These are phyloP conservation scores for Fragilaria crotonensis DNA, from an alignment of 108 stramenopile species.

Conservation along the genomic window DNA sequence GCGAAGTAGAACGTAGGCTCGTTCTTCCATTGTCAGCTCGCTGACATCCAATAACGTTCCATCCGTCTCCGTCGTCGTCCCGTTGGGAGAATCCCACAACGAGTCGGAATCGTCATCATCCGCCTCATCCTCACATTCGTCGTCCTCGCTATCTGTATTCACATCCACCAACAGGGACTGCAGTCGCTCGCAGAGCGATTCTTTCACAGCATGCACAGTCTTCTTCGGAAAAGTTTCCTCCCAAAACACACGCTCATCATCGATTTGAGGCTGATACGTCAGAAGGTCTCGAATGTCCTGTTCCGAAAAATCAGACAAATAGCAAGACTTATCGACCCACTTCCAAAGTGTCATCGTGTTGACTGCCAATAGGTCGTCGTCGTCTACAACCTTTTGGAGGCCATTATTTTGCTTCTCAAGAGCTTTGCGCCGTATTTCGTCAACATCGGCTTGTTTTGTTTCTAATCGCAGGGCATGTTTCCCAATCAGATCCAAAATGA, in stretches of 20 bases:
- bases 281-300: slow-evolving; percentile 1
- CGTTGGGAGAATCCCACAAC: not conserved
- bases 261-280: not conserved
- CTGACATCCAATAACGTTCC: not conserved
- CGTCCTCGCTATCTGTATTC: slow-evolving; percentile 25
- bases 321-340: slow-evolving; percentile 4
- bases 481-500: slow-evolving; percentile 19
- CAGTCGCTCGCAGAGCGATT: slow-evolving; percentile 12
- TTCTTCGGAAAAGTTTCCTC: not conserved
- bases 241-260: not conserved
- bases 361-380: not conserved
- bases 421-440: not conserved
- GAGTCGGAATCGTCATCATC: slow-evolving; percentile 11
- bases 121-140: slow-evolving; percentile 20
- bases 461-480: slow-evolving; percentile 16
- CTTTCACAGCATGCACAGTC: not conserved
- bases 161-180: slow-evolving; percentile 61
- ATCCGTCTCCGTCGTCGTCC: not conserved
- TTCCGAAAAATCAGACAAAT: not conserved
- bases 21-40: slow-evolving; percentile 24
- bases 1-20: slow-evolving; percentile 29
- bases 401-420: not conserved
- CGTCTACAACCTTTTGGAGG: slow-evolving; percentile 6
- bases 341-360: slow-evolving; percentile 3
- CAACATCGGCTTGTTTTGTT: not conserved